A percentile compares a stretch with the other conserved stretches of the same genome.
Evolutionary conservation across 1,284 basidiomycete species (phyloP).

Genomic region (Xerocomus nothofagi): DNA sequence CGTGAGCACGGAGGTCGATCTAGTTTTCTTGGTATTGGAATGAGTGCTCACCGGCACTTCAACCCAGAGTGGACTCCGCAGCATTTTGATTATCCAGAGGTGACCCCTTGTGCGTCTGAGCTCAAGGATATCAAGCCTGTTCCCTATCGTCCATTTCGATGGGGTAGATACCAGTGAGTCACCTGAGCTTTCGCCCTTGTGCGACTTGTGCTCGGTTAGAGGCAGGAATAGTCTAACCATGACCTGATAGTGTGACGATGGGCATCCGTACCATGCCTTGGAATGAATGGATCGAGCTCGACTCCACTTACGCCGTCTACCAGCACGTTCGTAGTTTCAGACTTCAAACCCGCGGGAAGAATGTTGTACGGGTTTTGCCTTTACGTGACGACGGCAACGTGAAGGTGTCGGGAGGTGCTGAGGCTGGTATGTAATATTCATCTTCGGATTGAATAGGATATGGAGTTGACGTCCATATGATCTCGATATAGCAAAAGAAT

Average conservation of each 20-base stretch:
- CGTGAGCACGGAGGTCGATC: conserved; percentile 27
- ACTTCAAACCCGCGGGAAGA: conserved; percentile 48
- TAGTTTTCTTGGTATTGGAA: not conserved
- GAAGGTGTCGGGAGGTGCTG: conserved; percentile 48
- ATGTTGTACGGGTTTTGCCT: conserved; percentile 49
- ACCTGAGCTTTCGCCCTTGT: not conserved
- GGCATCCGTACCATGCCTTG: conserved; percentile 64
- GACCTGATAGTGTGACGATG: conserved; percentile 69
- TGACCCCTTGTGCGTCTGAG: conserved; percentile 42
- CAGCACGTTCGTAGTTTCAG: conserved; percentile 55
- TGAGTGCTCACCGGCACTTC: conserved; percentile 2
- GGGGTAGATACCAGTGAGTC: conserved; percentile 62
- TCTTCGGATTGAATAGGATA: conserved; percentile 26
- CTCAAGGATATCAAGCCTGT: conserved; percentile 51
- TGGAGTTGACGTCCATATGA: conserved; percentile 1
- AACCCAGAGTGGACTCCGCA: conserved; percentile 49
- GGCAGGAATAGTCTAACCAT: conserved; percentile 56
- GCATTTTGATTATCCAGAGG: conserved; percentile 51
- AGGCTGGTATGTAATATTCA: conserved; percentile 44
- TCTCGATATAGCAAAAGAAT: conserved; percentile 50
- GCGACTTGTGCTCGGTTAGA: conserved; percentile 35
- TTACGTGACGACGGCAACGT: conserved; percentile 40
- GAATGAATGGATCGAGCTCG: conserved; percentile 69
- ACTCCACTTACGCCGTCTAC: conserved; percentile 52
- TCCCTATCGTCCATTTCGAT: conserved; percentile 63